These are phyloP conservation scores for Aspergillus persii DNA, from an alignment of 2,329 filamentous ascomycete genomes.

Conservation along the genomic window DNA sequence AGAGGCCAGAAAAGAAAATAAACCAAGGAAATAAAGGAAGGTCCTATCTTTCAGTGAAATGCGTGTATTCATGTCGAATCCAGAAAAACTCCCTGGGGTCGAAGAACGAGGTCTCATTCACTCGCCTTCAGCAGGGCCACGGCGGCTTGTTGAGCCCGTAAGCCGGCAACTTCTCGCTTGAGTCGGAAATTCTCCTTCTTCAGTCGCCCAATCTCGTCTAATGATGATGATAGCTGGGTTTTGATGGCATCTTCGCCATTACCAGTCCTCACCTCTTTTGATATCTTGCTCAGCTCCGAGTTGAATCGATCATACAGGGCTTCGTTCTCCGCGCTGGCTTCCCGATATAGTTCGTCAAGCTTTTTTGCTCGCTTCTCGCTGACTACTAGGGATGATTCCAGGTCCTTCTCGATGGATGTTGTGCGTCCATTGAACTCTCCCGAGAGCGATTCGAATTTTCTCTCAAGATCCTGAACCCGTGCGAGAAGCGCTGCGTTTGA, in stretches of 20 bases:
- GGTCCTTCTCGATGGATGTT: slow-evolving; percentile 64
- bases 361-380: slow-evolving; percentile 76
- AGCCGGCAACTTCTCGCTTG: slow-evolving; percentile 75
- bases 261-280: slow-evolving; percentile 70
- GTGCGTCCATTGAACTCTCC: slow-evolving; percentile 62
- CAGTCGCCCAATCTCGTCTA: slow-evolving; percentile 72
- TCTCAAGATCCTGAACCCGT: slow-evolving; percentile 66
- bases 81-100: background rate
- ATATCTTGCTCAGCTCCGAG: slow-evolving; percentile 79
- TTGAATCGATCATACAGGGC: slow-evolving; percentile 90
- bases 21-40: slow-evolving; percentile 8
- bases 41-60: slow-evolving; percentile 11
- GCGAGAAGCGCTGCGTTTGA: slow-evolving; percentile 33
- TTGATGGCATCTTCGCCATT: slow-evolving; percentile 79
- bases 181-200: slow-evolving; percentile 84
- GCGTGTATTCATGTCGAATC: slow-evolving; percentile 19
- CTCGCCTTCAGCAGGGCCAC: slow-evolving; percentile 31
- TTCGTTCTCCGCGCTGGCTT: slow-evolving; percentile 87
- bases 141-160: slow-evolving; percentile 51
- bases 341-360: slow-evolving; percentile 84
- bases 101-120: slow-evolving; percentile 16
- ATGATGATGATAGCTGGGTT: slow-evolving; percentile 65
- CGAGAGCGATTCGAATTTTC: slow-evolving; percentile 60
- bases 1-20: slow-evolving; percentile 2
- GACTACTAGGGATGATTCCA: slow-evolving; percentile 69